A percentile compares a stretch with the other conserved stretches of the same genome.
These are phyloP conservation scores for Nephelium lappaceum DNA, from an alignment of 345 rosid species.

Conservation along the genomic window DNA sequence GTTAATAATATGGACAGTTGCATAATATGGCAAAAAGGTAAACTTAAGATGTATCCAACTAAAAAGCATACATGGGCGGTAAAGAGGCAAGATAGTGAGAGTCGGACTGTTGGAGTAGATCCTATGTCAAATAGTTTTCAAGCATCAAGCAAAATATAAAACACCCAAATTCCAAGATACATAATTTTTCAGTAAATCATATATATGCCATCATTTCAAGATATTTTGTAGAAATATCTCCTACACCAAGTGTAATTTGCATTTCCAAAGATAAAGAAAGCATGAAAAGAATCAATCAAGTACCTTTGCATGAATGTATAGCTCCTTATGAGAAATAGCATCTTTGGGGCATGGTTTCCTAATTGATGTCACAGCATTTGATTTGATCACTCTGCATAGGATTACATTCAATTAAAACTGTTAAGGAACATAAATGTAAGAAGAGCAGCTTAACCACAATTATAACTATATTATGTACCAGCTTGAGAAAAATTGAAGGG, in stretches of 20 bases:
- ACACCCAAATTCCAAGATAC: not conserved
- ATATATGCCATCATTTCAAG: not conserved
- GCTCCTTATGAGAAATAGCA: constrained; percentile 56
- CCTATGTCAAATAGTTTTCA: not conserved
- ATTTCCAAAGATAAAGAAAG: not conserved
- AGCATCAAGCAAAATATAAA: not conserved
- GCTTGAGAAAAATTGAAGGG: not conserved
- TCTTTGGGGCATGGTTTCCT: constrained; percentile 68
- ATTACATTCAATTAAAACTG: constrained; percentile 19
- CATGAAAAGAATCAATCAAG: not conserved
- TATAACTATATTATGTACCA: not conserved
- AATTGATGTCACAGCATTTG: constrained; percentile 32
- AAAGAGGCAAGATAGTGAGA: not conserved
- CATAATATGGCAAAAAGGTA: not conserved
- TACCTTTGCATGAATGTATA: constrained; percentile 83
- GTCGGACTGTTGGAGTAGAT: not conserved
- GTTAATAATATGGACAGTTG: not conserved
- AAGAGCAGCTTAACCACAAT: not conserved
- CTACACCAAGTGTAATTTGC: not conserved
- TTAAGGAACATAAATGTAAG: not conserved
- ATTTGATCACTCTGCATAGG: constrained; percentile 46
- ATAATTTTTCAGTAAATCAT: not conserved
- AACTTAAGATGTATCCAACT: not conserved
- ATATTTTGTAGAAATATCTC: not conserved
- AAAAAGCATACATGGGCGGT: not conserved